These are phyloP conservation scores for Asterella californica DNA, from an alignment of 225 moss, liverwort and hornwort genomes.

Conservation along the genomic window DNA sequence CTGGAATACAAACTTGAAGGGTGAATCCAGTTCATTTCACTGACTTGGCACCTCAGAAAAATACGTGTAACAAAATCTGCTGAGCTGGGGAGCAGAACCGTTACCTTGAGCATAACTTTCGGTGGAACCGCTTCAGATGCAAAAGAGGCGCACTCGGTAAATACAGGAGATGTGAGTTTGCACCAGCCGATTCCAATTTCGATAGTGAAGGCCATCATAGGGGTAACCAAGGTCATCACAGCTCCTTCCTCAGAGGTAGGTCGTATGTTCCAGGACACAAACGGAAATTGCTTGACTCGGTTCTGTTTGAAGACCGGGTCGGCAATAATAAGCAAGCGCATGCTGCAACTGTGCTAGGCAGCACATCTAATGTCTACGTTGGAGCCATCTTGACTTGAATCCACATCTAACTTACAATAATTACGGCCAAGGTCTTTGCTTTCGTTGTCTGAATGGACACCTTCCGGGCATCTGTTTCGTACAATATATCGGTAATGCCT, in stretches of 20 bases:
- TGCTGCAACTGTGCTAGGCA: background rate
- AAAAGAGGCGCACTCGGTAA: slow-evolving; percentile 57
- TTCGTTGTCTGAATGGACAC: slow-evolving; percentile 69
- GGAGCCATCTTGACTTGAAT: background rate
- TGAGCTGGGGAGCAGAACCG: background rate
- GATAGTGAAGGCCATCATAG: slow-evolving; percentile 52
- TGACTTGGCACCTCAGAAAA: background rate
- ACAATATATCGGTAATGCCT: slow-evolving; percentile 70
- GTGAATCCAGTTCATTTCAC: no score
- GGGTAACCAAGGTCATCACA: slow-evolving; percentile 61
- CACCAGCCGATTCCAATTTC: slow-evolving; percentile 90
- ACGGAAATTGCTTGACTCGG: slow-evolving; percentile 75
- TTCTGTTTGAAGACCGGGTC: slow-evolving; percentile 34
- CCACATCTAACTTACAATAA: slow-evolving; percentile 44
- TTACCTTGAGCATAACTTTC: slow-evolving; percentile 87
- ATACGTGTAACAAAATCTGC: background rate
- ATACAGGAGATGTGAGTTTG: slow-evolving; percentile 58
- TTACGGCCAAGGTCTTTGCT: slow-evolving; percentile 74
- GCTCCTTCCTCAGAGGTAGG: slow-evolving; percentile 66
- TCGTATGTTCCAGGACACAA: slow-evolving; percentile 67
- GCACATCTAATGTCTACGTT: background rate
- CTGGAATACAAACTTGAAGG: slow-evolving; percentile 28
- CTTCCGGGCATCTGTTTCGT: slow-evolving; percentile 55
- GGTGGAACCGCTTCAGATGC: slow-evolving; percentile 62
- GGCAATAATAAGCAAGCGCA: background rate